These are phyloP conservation scores for Blastocystis sp. DNA, from an alignment of 352 stramenopile species.

Conservation along the genomic window DNA sequence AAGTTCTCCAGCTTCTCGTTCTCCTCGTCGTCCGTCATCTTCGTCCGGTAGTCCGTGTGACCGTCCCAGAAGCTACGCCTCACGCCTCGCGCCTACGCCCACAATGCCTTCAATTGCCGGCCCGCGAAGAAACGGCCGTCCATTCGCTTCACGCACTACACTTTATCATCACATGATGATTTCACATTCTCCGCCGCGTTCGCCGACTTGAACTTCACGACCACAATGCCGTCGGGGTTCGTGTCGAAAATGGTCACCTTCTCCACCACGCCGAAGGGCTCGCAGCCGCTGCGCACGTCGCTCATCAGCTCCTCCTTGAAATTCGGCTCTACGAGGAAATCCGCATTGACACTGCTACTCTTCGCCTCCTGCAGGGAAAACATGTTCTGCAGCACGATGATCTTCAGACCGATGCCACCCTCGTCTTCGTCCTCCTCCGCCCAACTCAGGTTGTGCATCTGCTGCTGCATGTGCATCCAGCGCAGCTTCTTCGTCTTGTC, in stretches of 20 bases:
- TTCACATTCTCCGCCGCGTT: constrained; percentile 43
- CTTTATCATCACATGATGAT: not conserved
- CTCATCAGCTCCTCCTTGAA: constrained; percentile 54
- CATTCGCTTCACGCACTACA: constrained; percentile 63
- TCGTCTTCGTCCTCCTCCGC: constrained; percentile 46
- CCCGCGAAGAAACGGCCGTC: constrained; percentile 66
- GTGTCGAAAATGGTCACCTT: constrained; percentile 64
- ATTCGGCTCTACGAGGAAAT: constrained; percentile 13
- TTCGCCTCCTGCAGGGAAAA: constrained; percentile 47
- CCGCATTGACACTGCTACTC: not conserved
- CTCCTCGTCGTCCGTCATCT: constrained; percentile 68
- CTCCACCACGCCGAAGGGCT: constrained; percentile 43
- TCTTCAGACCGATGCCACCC: constrained; percentile 27
- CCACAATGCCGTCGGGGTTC: constrained; percentile 63
- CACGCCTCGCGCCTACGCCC: not conserved
- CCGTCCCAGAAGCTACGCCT: constrained; percentile 67
- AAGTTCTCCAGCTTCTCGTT: constrained; percentile 64
- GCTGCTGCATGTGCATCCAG: constrained; percentile 64
- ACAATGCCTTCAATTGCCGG: constrained; percentile 61
- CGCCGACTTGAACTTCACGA: constrained; percentile 58
- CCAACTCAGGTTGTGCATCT: constrained; percentile 63
- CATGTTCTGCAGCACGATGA: constrained; percentile 68
- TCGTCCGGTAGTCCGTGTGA: constrained; percentile 50
- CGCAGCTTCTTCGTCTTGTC: constrained; percentile 67
- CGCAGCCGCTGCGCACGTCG: constrained; percentile 46